Conservation (phyloP, 2,329 filamentous ascomycete species). For the Elsinoe perseae region DNA sequence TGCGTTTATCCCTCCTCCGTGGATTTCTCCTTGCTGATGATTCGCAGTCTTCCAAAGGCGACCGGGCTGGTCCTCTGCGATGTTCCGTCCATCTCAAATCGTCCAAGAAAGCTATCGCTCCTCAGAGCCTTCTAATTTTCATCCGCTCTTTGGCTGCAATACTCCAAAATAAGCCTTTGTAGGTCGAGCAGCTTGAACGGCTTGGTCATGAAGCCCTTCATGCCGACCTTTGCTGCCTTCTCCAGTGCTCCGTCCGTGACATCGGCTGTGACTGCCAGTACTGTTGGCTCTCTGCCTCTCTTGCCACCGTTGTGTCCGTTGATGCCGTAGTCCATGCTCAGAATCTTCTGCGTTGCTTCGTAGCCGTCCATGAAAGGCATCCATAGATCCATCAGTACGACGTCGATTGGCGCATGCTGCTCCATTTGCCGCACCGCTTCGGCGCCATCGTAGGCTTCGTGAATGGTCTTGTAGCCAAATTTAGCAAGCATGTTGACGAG, state of each 20-base stretch:
- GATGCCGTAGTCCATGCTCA: constrained; percentile 38
- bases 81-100: neutral
- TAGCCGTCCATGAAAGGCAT: constrained; percentile 69
- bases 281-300: constrained; percentile 29
- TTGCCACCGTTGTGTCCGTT: constrained; percentile 17
- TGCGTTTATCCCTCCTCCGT: neutral
- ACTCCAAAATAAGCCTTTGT: constrained; percentile 50
- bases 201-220: constrained; percentile 62
- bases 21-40: neutral
- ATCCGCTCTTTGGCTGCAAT: constrained; percentile 29
- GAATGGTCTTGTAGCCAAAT: constrained; percentile 56
- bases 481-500: constrained; percentile 59
- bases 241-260: constrained; percentile 57
- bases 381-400: constrained; percentile 68
- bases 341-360: constrained; percentile 57
- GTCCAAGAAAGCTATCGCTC: neutral
- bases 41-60: neutral
- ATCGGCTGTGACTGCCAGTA: constrained; percentile 60
- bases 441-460: constrained; percentile 59
- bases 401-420: constrained; percentile 41
- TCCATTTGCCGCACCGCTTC: constrained; percentile 57
- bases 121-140: neutral
- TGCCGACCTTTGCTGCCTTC: constrained; percentile 53
- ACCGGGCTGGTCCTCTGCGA: neutral
- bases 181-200: constrained; percentile 57